Evolutionary conservation across 2,329 filamentous ascomycete genomes (phyloP).

Genomic region (Talaromyces marneffei): DNA sequence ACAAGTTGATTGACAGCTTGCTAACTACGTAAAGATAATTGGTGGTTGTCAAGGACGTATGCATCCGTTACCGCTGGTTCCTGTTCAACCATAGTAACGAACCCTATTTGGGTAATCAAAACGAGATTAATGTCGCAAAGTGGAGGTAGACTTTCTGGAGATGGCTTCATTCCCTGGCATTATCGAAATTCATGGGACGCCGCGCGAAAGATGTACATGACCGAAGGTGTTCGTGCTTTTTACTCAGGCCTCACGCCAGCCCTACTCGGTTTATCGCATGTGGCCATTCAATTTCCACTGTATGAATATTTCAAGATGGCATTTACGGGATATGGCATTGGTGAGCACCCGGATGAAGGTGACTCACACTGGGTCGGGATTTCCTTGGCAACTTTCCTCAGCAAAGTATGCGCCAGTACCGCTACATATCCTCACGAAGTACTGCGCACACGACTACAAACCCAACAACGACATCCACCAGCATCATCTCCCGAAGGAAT

Average conservation of each 20-base stretch:
- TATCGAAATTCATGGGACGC: slow-evolving; percentile 87
- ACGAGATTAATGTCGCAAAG: slow-evolving; percentile 95
- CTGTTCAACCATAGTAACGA: slow-evolving; percentile 89
- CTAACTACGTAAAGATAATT: slow-evolving; percentile 53
- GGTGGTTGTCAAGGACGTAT: slow-evolving; percentile 73
- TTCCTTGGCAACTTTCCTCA: slow-evolving; percentile 80
- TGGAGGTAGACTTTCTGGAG: slow-evolving; percentile 44
- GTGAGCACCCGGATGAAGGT: slow-evolving; percentile 56
- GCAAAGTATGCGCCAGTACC: slow-evolving; percentile 89
- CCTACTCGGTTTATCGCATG: slow-evolving; percentile 83
- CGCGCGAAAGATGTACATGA: slow-evolving; percentile 89
- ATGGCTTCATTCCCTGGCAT: slow-evolving; percentile 63
- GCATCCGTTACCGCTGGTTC: slow-evolving; percentile 86
- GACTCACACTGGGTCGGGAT: slow-evolving; percentile 77
- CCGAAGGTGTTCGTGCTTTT: slow-evolving; percentile 82
- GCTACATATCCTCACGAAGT: slow-evolving; percentile 98
- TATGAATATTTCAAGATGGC: slow-evolving; percentile 89
- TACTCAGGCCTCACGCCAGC: slow-evolving; percentile 93
- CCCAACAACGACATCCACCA: slow-evolving; percentile 66
- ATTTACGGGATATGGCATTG: slow-evolving; percentile 88
- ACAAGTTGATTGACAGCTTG: not conserved
- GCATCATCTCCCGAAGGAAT: slow-evolving; percentile 47
- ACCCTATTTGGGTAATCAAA: slow-evolving; percentile 99
- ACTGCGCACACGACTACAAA: slow-evolving; percentile 86
- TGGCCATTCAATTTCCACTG: slow-evolving; percentile 93